Evolutionary conservation across 805 yeast genomes (phyloP).

Genomic region (Pichia scutulata): DNA sequence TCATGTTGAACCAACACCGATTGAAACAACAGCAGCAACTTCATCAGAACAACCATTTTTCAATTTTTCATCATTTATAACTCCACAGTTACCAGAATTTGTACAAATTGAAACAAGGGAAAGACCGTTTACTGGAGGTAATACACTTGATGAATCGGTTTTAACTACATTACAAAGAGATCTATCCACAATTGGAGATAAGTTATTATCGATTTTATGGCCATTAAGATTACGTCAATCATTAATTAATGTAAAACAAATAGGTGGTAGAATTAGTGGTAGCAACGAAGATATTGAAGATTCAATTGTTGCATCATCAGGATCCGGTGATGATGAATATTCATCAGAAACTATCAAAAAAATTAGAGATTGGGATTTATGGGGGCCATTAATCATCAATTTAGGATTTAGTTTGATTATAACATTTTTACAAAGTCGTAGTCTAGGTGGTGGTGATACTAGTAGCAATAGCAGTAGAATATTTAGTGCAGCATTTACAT

Average conservation of each 20-base stretch:
- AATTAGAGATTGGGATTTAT: conserved; percentile 51
- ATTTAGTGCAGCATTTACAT: conserved; percentile 46
- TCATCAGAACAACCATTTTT: conserved; percentile 12
- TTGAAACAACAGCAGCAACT: background rate
- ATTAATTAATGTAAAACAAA: conserved; percentile 21
- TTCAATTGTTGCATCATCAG: conserved; percentile 13
- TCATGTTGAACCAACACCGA: conserved; percentile 1
- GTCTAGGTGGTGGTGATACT: conserved; percentile 15
- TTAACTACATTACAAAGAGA: conserved; percentile 36
- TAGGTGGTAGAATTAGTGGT: conserved; percentile 19
- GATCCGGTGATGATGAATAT: conserved; percentile 22
- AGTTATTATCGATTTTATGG: conserved; percentile 30
- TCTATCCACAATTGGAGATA: conserved; percentile 27
- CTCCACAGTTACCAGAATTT: conserved; percentile 24
- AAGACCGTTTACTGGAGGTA: conserved; percentile 49
- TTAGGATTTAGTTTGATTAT: conserved; percentile 40
- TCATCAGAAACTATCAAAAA: conserved; percentile 28
- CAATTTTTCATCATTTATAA: conserved; percentile 28
- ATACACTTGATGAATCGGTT: conserved; percentile 52
- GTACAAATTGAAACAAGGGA: conserved; percentile 30
- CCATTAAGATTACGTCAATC: conserved; percentile 29
- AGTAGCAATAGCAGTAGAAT: conserved; percentile 36
- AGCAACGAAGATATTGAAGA: conserved; percentile 18
- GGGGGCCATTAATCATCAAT: conserved; percentile 54
- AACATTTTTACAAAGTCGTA: conserved; percentile 35